These are phyloP conservation scores for Orobanche coerulescens DNA, from an alignment of 257 asterid genomes.

Conservation along the genomic window DNA sequence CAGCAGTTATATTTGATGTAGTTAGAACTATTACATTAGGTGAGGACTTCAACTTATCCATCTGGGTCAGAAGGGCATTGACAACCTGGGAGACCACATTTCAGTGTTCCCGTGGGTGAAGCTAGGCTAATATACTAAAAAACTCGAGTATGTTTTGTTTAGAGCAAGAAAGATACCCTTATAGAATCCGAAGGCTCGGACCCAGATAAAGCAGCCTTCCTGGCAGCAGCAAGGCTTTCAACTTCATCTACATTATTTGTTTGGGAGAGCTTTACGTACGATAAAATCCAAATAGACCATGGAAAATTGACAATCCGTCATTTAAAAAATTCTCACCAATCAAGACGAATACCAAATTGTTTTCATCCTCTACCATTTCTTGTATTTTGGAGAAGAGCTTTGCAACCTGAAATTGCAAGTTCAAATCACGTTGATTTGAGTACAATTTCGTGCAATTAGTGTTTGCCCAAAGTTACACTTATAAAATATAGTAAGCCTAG, in stretches of 20 bases:
- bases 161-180: constrained; percentile 50
- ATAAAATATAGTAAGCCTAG: not conserved
- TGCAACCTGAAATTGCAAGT: constrained; percentile 59
- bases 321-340: constrained; percentile 67
- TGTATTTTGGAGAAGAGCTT: constrained; percentile 88
- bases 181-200: constrained; percentile 99
- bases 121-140: constrained; percentile 16
- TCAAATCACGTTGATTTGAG: not conserved
- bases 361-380: constrained; percentile 97
- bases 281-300: constrained; percentile 6
- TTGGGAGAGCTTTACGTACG: constrained; percentile 12
- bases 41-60: constrained; percentile 83
- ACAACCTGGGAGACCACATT: constrained; percentile 65
- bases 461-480: not conserved
- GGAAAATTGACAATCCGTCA: constrained; percentile 9
- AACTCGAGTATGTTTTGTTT: constrained; percentile 12
- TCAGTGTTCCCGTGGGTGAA: constrained; percentile 19
- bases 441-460: not conserved
- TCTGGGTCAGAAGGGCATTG: constrained; percentile 90
- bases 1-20: constrained; percentile 96
- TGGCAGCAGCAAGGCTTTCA: constrained; percentile 99
- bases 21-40: constrained; percentile 90
- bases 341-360: constrained; percentile 83
- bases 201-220: constrained; percentile 96
- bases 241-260: constrained; percentile 67